Evolutionary conservation across 2,329 filamentous ascomycete genomes (phyloP), one percentile per base, ranked within the genome.

Genomic region (Neopestalotiopsis sp.): DNA sequence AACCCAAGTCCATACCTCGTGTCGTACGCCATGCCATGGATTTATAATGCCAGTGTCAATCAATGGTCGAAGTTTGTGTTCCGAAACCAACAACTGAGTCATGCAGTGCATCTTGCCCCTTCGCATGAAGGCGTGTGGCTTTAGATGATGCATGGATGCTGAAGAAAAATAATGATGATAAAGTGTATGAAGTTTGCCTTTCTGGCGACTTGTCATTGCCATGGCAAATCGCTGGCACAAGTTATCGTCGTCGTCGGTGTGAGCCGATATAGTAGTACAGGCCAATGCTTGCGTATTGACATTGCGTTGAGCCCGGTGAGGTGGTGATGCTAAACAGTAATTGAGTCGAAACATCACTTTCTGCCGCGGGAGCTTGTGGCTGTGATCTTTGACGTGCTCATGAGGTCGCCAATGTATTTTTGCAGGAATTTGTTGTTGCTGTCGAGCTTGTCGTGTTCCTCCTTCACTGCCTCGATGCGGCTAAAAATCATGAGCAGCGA

Each of bases 391-490:
- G 89, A 91, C n/a, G 90, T 92, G 74, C 94, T 93, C 89, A 97
- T 98, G 67, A 98, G 87, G 77, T 97, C 95, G 73, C 95, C 95
- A 76, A 98, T 98, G 79, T 98, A 98, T 80, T 97, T 97, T 81
- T 98, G 95, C 62, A 99, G 83, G 78, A 98, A 98, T 77, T 94
- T 95, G 86, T 99, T 99, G 80, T 98, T 95, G 80, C 89, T 96
- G 81, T 98, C 95, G 67, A 99, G 90, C 82, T 97, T 98, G 83
- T 98, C 94, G 78, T 99, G 95, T 78, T 98, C 95, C 74, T 93
- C 92, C 80, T 94, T 94, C 72, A 98, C 95, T 38, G 94, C 93
- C 78, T 99, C 96, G 79, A 98, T 97, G 65, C 94, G 92, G 81
- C 97, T 94, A 73, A 97, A 94, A 58, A 98, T 92, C 71, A 92